A percentile compares a stretch with the other conserved stretches of the same genome.
phyloP scores from a whole-genome alignment of 2,329 filamentous ascomycete genomes.

The Sphaerulina vaccinii region DNA sequence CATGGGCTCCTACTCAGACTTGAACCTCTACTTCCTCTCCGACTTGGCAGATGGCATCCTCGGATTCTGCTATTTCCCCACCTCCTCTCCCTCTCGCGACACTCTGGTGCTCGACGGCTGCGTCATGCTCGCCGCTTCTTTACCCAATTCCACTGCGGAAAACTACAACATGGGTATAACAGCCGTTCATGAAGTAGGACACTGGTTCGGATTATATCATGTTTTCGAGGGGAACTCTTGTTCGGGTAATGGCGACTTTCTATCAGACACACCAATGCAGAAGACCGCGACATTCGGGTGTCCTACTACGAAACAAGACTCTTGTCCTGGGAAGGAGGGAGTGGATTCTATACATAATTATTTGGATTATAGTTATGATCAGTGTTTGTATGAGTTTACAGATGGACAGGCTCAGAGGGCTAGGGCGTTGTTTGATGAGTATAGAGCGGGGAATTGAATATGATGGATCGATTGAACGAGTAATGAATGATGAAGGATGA shows the following conservation, averaged over 20 bases:
- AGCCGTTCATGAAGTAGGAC: constrained; percentile 8
- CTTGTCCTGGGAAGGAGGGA: constrained; percentile 42
- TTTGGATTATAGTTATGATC: constrained; percentile 43
- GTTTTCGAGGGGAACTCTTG: constrained; percentile 46
- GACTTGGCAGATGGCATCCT: constrained; percentile 38
- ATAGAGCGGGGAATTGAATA: constrained; percentile 1
- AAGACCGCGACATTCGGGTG: constrained; percentile 46
- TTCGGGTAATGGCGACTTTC: constrained; percentile 43
- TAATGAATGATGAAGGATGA: too few species aligned
- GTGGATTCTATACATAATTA: constrained; percentile 54
- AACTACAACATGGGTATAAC: constrained; percentile 43
- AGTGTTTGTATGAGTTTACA: constrained; percentile 16
- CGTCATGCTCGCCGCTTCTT: constrained; percentile 52
- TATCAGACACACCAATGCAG: constrained; percentile 44
- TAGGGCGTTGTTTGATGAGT: constrained; percentile 2
- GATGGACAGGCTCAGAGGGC: constrained; percentile 9
- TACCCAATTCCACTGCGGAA: constrained; percentile 48
- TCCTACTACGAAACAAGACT: constrained; percentile 47
- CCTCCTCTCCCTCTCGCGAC: constrained; percentile 44
- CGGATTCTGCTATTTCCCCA: constrained; percentile 14
- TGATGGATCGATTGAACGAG: neutral
- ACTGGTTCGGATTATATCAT: constrained; percentile 41
- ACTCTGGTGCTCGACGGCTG: constrained; percentile 49
- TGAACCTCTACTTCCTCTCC: constrained; percentile 59
- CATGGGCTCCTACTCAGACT: constrained; percentile 49